Evolutionary conservation across 805 yeast species (phyloP).

Genomic region (Saccharomycodes ludwigii): DNA sequence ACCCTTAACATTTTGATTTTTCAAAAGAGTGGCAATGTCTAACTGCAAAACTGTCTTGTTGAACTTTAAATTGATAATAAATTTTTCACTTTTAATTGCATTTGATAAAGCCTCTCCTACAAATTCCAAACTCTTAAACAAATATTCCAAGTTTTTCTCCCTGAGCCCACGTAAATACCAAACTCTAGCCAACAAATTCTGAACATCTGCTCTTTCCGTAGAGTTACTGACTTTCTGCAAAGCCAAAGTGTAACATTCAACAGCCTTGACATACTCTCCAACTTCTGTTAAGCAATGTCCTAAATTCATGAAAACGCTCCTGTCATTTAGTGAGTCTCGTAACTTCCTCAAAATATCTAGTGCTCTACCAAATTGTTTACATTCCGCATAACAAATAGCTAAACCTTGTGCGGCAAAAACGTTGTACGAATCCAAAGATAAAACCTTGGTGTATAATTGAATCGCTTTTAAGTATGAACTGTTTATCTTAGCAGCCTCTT

Average conservation of each 20-base stretch:
- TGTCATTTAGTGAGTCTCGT: slow-evolving; percentile 79
- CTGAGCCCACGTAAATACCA: slow-evolving; percentile 71
- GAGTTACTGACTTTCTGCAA: slow-evolving; percentile 47
- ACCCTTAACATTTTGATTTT: slow-evolving; percentile 45
- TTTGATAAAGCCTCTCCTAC: slow-evolving; percentile 40
- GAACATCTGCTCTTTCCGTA: slow-evolving; percentile 50
- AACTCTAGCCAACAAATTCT: slow-evolving; percentile 71
- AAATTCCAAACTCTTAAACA: slow-evolving; percentile 49
- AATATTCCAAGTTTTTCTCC: slow-evolving; percentile 52
- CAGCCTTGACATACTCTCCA: slow-evolving; percentile 72
- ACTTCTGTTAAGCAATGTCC: slow-evolving; percentile 82
- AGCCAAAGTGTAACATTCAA: slow-evolving; percentile 81
- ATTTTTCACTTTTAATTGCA: slow-evolving; percentile 22
- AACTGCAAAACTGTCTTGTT: slow-evolving; percentile 76
- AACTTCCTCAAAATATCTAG: slow-evolving; percentile 78
- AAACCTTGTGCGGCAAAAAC: slow-evolving; percentile 97
- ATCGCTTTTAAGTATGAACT: slow-evolving; percentile 82
- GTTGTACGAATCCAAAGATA: slow-evolving; percentile 70
- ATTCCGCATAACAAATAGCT: slow-evolving; percentile 85
- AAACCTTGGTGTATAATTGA: slow-evolving; percentile 79
- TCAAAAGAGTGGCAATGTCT: slow-evolving; percentile 74
- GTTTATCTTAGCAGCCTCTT: slow-evolving; percentile 45
- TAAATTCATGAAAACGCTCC: slow-evolving; percentile 69
- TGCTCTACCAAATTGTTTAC: slow-evolving; percentile 61
- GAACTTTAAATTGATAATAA: slow-evolving; percentile 43